Evolutionary conservation across 2,329 filamentous ascomycete genomes (phyloP), one percentile per base, ranked within the genome.

Genomic region (Colletotrichum sp.): DNA sequence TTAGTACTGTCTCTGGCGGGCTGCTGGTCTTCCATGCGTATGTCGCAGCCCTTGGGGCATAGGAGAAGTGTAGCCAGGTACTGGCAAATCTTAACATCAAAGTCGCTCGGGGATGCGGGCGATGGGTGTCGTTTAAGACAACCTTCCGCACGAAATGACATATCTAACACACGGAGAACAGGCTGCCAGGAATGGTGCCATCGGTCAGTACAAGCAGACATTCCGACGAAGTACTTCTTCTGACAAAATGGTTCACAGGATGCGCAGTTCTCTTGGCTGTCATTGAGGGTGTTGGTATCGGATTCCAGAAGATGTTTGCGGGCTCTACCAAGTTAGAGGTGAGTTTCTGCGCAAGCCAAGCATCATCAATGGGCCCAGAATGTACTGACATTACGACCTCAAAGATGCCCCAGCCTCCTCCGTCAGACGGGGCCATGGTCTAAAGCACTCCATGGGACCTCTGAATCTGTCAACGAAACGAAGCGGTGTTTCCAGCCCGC

Each of bases 241-340:
- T 47, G 5, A 47, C 38, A 12, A n/a, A 12, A 2, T 4, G 38
- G 3, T 47, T 18, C 38, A 47, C 38, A 47, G 38, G 96, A 78
- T 98, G 97, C 84, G 97, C 95, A 31, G 94, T 98, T 77, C 90
- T 99, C 80, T 89, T 99, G 59, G 97, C 95, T 65, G 96, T 99
- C 77, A 98, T 99, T 76, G 71, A 73, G 36, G 71, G 97, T 80
- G 97, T 98, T 69, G 96, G 96, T 79, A 98, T 99, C 81, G 96
- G 94, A 11, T 96, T 98, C 87, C 94, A 95, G 84, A 93, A 96
- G 84, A 95, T 98, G 93, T 94, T 98, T 90, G 94, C 96, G 43
- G 94, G 95, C 76, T 93, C 93, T 83, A 98, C 95, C 76, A 93
- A 93, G 86, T 87, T 98, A 79, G 95, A 98, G 86, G 92, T 93